Evolutionary conservation across 257 asterid genomes (phyloP).

Genomic region (Fraxinus quadrangulata): DNA sequence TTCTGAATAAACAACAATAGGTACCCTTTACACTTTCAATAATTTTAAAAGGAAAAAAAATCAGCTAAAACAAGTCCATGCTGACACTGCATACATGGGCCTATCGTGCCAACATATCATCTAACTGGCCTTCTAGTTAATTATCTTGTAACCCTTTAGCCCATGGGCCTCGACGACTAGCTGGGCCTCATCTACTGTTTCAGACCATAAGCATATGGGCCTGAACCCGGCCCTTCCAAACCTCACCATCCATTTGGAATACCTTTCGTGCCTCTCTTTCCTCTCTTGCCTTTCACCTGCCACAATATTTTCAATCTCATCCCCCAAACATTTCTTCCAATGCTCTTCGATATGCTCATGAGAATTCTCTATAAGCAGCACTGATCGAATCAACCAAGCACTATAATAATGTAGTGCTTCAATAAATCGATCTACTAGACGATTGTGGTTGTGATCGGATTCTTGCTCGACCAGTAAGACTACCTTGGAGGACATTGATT

Average conservation of each 20-base stretch:
- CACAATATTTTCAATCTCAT: constrained; percentile 57
- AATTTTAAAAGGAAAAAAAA: too few species aligned
- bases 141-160: constrained; percentile 38
- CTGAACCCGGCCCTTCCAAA: constrained; percentile 40
- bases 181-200: constrained; percentile 48
- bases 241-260: constrained; percentile 44
- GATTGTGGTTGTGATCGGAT: constrained; percentile 44
- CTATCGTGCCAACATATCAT: constrained; percentile 65
- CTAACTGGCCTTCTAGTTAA: constrained; percentile 40
- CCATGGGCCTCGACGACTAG: constrained; percentile 31
- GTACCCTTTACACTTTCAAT: too few species aligned
- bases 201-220: constrained; percentile 50
- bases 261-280: constrained; percentile 54
- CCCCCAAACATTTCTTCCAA: constrained; percentile 55
- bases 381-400: constrained; percentile 48
- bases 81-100: constrained; percentile 59
- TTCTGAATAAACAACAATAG: too few species aligned
- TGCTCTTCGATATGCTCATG: constrained; percentile 31
- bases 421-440: constrained; percentile 44
- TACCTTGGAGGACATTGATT: constrained; percentile 35
- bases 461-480: constrained; percentile 54
- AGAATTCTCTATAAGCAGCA: constrained; percentile 29
- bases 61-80: constrained; percentile 37
- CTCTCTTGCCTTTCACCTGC: constrained; percentile 54
- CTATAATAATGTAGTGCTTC: constrained; percentile 58